Conservation (phyloP, 768 basidiomycete genomes). For the Boletus huronensis region DNA sequence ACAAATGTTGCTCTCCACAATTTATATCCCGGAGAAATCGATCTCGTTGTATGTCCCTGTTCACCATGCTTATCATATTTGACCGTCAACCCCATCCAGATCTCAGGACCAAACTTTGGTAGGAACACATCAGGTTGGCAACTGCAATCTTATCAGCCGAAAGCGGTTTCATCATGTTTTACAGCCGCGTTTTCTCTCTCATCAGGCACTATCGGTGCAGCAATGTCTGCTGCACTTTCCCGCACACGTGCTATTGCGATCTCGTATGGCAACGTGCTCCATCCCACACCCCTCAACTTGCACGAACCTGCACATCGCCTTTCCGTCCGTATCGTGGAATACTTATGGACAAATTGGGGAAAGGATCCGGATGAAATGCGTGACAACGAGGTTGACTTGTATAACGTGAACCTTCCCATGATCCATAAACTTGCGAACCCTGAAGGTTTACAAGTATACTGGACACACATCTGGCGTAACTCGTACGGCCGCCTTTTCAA, state of each 20-base stretch:
- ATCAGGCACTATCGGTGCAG: constrained; percentile 90
- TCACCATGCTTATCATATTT: background rate
- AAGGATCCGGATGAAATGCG: constrained; percentile 55
- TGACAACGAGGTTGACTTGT: constrained; percentile 70
- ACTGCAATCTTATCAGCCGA: background rate
- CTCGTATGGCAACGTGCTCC: constrained; percentile 78
- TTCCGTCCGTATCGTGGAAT: constrained; percentile 59
- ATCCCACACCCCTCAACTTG: constrained; percentile 58
- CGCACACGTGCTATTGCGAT: constrained; percentile 76
- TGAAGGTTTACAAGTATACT: constrained; percentile 62
- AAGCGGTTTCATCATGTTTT: background rate
- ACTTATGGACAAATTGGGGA: constrained; percentile 87
- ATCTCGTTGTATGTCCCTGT: constrained; percentile 68
- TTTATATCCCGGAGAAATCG: constrained; percentile 77
- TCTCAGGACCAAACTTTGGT: constrained; percentile 84
- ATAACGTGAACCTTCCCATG: constrained; percentile 86
- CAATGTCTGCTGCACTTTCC: constrained; percentile 75
- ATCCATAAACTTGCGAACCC: constrained; percentile 59
- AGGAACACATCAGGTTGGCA: constrained; percentile 74
- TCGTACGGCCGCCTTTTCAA: constrained; percentile 81
- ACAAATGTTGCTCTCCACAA: constrained; percentile 90
- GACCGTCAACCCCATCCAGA: constrained; percentile 36
- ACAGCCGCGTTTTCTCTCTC: constrained; percentile 84
- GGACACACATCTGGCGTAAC: constrained; percentile 86
- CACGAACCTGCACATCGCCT: constrained; percentile 73